phyloP scores from a whole-genome alignment of 495 filamentous ascomycete genomes.

The Opeltia flavorubescens region DNA sequence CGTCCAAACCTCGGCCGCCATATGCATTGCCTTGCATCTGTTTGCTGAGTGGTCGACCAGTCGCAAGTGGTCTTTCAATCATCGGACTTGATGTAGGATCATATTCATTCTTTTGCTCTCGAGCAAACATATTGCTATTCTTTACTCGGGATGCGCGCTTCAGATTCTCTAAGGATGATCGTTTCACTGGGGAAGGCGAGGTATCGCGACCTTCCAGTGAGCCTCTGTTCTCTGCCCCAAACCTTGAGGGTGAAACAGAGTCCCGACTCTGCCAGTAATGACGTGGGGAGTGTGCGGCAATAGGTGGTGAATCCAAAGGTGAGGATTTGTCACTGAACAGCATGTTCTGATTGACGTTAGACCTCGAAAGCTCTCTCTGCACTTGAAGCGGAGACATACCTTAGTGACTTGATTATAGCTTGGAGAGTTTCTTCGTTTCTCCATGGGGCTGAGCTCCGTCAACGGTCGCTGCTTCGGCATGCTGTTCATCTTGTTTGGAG shows the following conservation, averaged over 20 bases:
- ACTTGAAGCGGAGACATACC: constrained; percentile 29
- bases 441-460: constrained; percentile 42
- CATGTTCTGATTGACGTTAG: constrained; percentile 11
- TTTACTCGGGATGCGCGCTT: constrained; percentile 90
- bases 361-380: constrained; percentile 3
- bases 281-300: constrained; percentile 53
- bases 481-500: constrained; percentile 25
- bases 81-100: constrained; percentile 64
- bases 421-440: constrained; percentile 54
- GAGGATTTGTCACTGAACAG: constrained; percentile 52
- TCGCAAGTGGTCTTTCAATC: constrained; percentile 65
- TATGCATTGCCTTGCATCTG: constrained; percentile 52
- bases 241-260: constrained; percentile 42
- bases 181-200: constrained; percentile 54
- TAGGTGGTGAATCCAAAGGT: constrained; percentile 62
- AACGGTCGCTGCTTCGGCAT: constrained; percentile 32
- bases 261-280: constrained; percentile 78
- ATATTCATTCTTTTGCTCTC: constrained; percentile 78
- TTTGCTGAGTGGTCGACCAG: constrained; percentile 38
- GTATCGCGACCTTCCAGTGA: constrained; percentile 42
- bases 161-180: constrained; percentile 82
- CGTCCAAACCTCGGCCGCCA: constrained; percentile 30
- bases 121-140: constrained; percentile 89
- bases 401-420: constrained; percentile 57
- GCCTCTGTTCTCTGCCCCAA: constrained; percentile 51